Conservation (phyloP, 495 filamentous ascomycete species). For the Penicillium arizonense region DNA sequence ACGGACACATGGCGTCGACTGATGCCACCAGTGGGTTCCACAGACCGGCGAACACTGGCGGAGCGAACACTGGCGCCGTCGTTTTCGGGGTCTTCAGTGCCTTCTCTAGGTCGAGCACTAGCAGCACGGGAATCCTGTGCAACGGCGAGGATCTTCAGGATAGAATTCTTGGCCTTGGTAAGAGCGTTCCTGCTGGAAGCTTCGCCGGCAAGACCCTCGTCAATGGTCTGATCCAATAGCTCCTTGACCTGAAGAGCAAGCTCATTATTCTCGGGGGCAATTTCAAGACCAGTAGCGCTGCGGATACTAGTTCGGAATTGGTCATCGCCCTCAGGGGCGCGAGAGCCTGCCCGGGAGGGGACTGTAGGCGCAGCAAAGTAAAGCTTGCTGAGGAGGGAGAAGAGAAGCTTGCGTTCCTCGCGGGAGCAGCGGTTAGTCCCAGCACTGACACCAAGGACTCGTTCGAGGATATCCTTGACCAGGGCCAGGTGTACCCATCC, state of each 20-base stretch:
- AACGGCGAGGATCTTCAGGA: constrained; percentile 47
- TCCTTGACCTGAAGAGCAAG: constrained; percentile 45
- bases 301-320: constrained; percentile 40
- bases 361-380: constrained; percentile 61
- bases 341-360: constrained; percentile 37
- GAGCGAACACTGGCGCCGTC: constrained; percentile 37
- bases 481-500: constrained; percentile 52
- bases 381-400: constrained; percentile 77
- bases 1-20: constrained; percentile 35
- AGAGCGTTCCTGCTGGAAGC: constrained; percentile 72
- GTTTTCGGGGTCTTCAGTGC: constrained; percentile 37
- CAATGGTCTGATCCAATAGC: constrained; percentile 64
- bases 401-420: constrained; percentile 83
- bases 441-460: constrained; percentile 30
- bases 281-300: constrained; percentile 34
- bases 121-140: constrained; percentile 34
- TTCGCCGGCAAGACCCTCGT: constrained; percentile 65
- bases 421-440: constrained; percentile 48
- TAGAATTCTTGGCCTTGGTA: constrained; percentile 70
- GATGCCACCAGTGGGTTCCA: constrained; percentile 28
- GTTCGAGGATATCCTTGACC: constrained; percentile 35
- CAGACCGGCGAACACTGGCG: constrained; percentile 39
- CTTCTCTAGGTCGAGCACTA: constrained; percentile 34
- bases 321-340: constrained; percentile 38
- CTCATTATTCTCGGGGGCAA: constrained; percentile 34